Evolutionary conservation across 208 protist genomes (phyloP).

Genomic region (Blastocrithidia nonstop): DNA sequence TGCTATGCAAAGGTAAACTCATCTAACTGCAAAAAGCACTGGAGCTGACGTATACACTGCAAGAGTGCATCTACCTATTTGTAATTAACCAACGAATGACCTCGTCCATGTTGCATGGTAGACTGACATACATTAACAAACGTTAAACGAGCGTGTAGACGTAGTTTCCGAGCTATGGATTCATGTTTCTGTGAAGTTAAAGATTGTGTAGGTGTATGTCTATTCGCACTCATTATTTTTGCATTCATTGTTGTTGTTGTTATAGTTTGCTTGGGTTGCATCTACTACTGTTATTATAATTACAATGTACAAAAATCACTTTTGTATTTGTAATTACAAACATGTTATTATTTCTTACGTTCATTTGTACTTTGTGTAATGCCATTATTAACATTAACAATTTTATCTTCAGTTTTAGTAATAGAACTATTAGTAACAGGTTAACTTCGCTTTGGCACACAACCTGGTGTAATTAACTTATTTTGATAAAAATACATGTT

Average conservation of each 20-base stretch:
- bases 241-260: background rate
- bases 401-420: too few relatives aligned
- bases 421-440: background rate
- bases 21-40: conserved; percentile 23
- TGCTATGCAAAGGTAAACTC: conserved; percentile 30
- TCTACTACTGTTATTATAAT: too few relatives aligned
- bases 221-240: background rate
- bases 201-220: background rate
- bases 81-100: conserved; percentile 22
- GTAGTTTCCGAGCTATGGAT: conserved; percentile 7
- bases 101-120: conserved; percentile 26
- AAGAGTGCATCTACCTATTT: conserved; percentile 45
- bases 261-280: too few relatives aligned
- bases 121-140: conserved; percentile 49
- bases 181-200: background rate
- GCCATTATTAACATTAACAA: background rate
- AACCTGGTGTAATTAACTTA: conserved; percentile 27
- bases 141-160: conserved; percentile 23
- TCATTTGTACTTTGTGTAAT: too few relatives aligned
- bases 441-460: conserved; percentile 12
- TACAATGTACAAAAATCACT: too few relatives aligned
- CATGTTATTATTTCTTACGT: background rate
- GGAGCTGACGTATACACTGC: conserved; percentile 48
- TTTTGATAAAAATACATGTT: conserved; percentile 65
- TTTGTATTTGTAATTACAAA: too few relatives aligned